Base-by-base conservation (phyloP, 352 stramenopile genomes). In the Globisporangium splendens region DNA sequence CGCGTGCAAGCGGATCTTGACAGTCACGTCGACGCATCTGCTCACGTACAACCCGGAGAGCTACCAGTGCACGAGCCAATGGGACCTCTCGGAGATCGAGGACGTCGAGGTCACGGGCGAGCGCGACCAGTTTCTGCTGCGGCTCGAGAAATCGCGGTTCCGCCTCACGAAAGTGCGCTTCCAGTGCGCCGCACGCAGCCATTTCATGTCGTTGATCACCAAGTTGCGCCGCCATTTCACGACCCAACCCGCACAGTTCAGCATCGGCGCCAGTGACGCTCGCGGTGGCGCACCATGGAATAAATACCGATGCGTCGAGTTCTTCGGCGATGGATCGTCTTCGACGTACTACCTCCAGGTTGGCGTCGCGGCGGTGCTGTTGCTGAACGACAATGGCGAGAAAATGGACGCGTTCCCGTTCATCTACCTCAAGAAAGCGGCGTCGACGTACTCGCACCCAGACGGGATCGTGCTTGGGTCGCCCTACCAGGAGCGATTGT, bases 41-140 rank as follows among this genome's bases (percentile, higher is more conserved):
- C 68, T 68, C 54, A 83, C 79, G 39, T 91, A 83, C 65, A 84
- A 89, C 58, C 72, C 72, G 0, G 77, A 89, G 50, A 83, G 77
- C 47, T 89, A 84, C 54, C 61, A 72, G 49, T 89, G 82, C 72
- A 89, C 82, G 24, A 77, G 84, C 53, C 73, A 86, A 35, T 91
- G 81, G 81, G 72, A 84, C 15, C 74, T 89, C 50, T 66, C 58
- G 12, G 74, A 88, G 46, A 86, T 91, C 55, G 74, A 73, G 20
- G 67, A 68, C 44, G 68, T 88, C 12, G 75, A 88, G 53, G 46
- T 81, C 22, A 62, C 58, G 3, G 33, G 43, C 2, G 70, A 72
- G 43, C 63, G 62, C 0, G 69, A 86, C 54, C 75, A 79, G 59
- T 89, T 91, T 38, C 53, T 89, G 2, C 24, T 91, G 5, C 53